These are phyloP conservation scores for Bretschneidera sinensis DNA, from an alignment of 345 rosid genomes.

Conservation along the genomic window DNA sequence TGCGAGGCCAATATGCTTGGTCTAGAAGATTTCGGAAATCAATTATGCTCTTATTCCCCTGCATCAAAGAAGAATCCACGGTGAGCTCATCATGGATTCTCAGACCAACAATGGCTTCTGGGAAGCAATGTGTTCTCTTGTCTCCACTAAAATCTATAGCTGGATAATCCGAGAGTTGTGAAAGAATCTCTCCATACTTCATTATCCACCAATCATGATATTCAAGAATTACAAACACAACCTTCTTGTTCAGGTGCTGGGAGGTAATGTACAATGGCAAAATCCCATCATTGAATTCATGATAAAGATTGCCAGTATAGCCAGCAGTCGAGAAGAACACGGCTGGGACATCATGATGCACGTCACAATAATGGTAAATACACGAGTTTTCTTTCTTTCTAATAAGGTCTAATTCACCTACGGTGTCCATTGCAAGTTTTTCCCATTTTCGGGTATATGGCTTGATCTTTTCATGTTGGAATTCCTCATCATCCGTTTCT, in stretches of 20 bases:
- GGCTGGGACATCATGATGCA: slow-evolving; percentile 56
- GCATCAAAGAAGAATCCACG: slow-evolving; percentile 41
- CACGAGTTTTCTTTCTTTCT: slow-evolving; percentile 23
- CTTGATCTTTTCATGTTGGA: slow-evolving; percentile 51
- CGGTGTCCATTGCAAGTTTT: slow-evolving; percentile 57
- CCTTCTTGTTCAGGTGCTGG: slow-evolving; percentile 58
- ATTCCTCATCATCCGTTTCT: slow-evolving; percentile 11
- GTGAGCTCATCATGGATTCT: slow-evolving; percentile 73
- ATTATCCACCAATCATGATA: slow-evolving; percentile 81
- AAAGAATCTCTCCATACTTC: slow-evolving; percentile 62
- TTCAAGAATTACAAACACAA: slow-evolving; percentile 75
- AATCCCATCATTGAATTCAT: slow-evolving; percentile 83
- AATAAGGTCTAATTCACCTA: slow-evolving; percentile 56
- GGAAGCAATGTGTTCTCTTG: slow-evolving; percentile 70
- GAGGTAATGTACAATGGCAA: slow-evolving; percentile 77
- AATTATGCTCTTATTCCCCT: slow-evolving; percentile 36
- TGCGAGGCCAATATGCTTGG: slow-evolving; percentile 49
- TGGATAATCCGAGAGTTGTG: slow-evolving; percentile 54
- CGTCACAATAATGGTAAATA: slow-evolving; percentile 39
- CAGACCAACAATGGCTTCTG: slow-evolving; percentile 71
- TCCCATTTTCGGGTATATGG: slow-evolving; percentile 96
- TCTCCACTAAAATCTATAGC: slow-evolving; percentile 54
- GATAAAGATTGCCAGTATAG: slow-evolving; percentile 74
- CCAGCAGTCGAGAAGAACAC: slow-evolving; percentile 88
- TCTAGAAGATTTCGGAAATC: slow-evolving; percentile 63